Conservation (phyloP, 1,284 basidiomycete species). For the Erythrobasidium hasegawianum region DNA sequence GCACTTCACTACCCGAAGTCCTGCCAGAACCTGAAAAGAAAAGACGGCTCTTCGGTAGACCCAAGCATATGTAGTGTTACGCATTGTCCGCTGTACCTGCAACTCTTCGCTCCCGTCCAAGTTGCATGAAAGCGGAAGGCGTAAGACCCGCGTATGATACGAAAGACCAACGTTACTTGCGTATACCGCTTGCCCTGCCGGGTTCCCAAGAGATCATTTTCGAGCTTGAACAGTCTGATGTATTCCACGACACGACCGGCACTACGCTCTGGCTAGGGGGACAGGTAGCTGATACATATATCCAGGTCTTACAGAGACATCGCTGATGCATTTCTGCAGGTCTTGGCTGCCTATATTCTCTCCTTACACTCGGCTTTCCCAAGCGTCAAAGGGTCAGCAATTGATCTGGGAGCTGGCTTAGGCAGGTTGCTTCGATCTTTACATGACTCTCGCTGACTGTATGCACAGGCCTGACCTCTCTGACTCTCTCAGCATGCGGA, state of each 20-base stretch:
- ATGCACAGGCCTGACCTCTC: constrained; percentile 47
- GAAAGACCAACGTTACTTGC: constrained; percentile 52
- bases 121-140: too few relatives aligned
- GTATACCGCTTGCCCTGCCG: constrained; percentile 46
- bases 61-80: too few relatives aligned
- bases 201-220: constrained; percentile 44
- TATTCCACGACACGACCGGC: constrained; percentile 64
- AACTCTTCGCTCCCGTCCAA: too few relatives aligned
- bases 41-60: too few relatives aligned
- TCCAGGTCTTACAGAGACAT: too few relatives aligned
- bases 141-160: constrained; percentile 35
- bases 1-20: not conserved
- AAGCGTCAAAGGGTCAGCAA: constrained; percentile 48
- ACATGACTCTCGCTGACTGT: not conserved
- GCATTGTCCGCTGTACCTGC: too few relatives aligned
- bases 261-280: constrained; percentile 83
- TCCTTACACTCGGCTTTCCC: constrained; percentile 36
- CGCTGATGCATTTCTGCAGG: too few relatives aligned
- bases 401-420: constrained; percentile 79
- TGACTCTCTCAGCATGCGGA: constrained; percentile 65
- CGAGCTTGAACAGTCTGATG: constrained; percentile 54
- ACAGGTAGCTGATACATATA: constrained; percentile 66
- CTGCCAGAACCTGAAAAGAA: not conserved
- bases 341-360: constrained; percentile 39
- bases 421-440: constrained; percentile 50